phyloP scores from a whole-genome alignment of 306 rosid species.

The Quercus suber region DNA sequence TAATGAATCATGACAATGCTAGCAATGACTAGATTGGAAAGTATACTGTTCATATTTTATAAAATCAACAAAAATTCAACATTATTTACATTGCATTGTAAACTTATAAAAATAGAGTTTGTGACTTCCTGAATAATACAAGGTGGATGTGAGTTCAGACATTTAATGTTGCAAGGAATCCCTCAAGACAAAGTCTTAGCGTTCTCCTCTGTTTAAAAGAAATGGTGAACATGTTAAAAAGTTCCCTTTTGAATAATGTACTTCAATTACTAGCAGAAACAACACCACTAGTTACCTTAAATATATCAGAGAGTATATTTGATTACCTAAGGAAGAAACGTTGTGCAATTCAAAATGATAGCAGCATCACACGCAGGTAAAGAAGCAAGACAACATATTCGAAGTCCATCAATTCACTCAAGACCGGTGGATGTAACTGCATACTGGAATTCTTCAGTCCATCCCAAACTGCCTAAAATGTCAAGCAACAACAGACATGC shows the following conservation, averaged over 20 bases:
- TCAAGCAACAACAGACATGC: constrained; percentile 13
- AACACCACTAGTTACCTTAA: not conserved
- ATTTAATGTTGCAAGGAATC: too few species aligned
- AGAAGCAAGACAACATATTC: constrained; percentile 19
- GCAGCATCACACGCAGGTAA: constrained; percentile 26
- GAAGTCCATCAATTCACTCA: constrained; percentile 11
- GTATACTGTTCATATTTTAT: too few species aligned
- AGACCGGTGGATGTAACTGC: constrained; percentile 10
- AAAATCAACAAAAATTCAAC: too few species aligned
- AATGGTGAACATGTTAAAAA: not conserved
- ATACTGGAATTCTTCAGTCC: constrained; percentile 25
- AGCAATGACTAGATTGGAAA: too few species aligned
- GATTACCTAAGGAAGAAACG: not conserved
- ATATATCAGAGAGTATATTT: not conserved
- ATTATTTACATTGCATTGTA: too few species aligned
- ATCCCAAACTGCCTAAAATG: constrained; percentile 21
- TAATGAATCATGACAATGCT: too few species aligned
- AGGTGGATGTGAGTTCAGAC: too few species aligned
- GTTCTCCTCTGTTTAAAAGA: not conserved
- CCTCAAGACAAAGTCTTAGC: not conserved
- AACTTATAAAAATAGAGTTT: too few species aligned
- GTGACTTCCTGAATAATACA: too few species aligned
- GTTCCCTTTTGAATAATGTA: not conserved
- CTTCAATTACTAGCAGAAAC: not conserved
- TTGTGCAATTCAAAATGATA: not conserved